Base-by-base conservation (phyloP, 2,329 filamentous ascomycete species). In the Leptographium wingfieldii region DNA sequence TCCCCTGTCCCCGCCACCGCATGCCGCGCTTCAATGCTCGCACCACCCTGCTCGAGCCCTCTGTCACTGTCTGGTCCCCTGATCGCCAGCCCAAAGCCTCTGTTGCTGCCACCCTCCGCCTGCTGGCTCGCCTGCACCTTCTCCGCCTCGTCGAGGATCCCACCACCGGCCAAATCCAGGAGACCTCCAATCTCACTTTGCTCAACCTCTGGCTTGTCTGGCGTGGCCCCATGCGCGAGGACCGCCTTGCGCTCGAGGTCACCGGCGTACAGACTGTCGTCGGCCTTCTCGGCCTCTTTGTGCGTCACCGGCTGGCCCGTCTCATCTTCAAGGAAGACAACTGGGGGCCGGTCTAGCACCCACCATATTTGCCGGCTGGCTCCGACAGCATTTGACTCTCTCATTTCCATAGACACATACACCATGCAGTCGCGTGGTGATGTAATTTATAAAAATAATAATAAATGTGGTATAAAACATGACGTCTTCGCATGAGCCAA, bases 151-250 rank as follows among this genome's bases (percentile, higher is more conserved):
- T 78, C 62, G 80, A 78, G 57, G 84, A 92, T 68, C 77, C 83
- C 43, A 74, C 85, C 22, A 88, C 79, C 65, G 89, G 88, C 10
- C 74, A 79, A 65, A 87, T 97, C 66, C 76, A 83, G 29, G 87
- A 94, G 73, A 92, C 86, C 25, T 90, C 84, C 65, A 99, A 99
- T 72, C 80, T 99, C 64, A 99, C 94, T 10, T 81, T 99, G 55
- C 78, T 99, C 65, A 99, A 99, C 70, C 80, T 99, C 60, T 99
- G 92, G 92, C 77, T 99, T 63, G 89, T 97, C 57, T 95, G 91
- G 89, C 86, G 92, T 70, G 94, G 94, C 0, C 92, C 94, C 3
- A 82, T 95, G 78, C 82, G 88, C 63, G 94, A 99, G 72, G 88
- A 96, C 73, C 80, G 83, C 54, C 78, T 99, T 59, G 89, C 90